Evolutionary conservation across 2,329 filamentous ascomycete genomes (phyloP), one percentile per base, ranked within the genome.

Genomic region (Talaromyces sp.): DNA sequence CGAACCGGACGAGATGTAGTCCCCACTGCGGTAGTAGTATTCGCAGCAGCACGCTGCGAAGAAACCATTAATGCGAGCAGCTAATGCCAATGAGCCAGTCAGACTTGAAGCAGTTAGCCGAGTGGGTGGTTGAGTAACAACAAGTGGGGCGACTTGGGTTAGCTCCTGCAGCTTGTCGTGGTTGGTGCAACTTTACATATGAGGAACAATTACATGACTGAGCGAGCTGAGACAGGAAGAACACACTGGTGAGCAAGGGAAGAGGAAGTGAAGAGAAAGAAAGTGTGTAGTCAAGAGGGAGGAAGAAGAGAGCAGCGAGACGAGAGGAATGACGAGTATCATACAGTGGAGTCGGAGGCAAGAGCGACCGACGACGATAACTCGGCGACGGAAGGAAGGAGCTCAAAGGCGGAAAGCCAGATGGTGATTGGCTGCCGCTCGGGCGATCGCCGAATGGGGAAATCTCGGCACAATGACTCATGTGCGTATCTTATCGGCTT

Each of bases 1-100:
- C 77, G 76, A 45, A 77, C 64, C 19, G 77, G 77, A 13, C 75
- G 74, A 60, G 74, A 71, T 60, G 69, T 65, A 8, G 65, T 66
- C 65, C 41, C 62, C 65, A 62, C 59, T 54, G 57, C 45, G 16
- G 69, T 66, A 47, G 70, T 61, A 27, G 70, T 61, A 27, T 70
- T 37, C 19, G 69, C 67, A 54, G 70, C 62, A 31, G 70, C 66
- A 45, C 70, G 71, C 50, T 67, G 66, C 19, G 68, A 70, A 24
- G 72, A 69, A 65, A 75, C 72, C 76, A 79, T 78, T 54, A 56
- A 24, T 14, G 52, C 48, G 19, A 47, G 71, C 68, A 63, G 76
- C 72, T 75, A 79, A 78, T 45, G 11, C 71, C 75, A 79, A 78
- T 45, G 11, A 41, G 56, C 65, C 63, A 60, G 52, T 57, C 52